These are phyloP conservation scores for Colletotrichum trifolii DNA, from an alignment of 2,329 filamentous ascomycete species.

Conservation along the genomic window DNA sequence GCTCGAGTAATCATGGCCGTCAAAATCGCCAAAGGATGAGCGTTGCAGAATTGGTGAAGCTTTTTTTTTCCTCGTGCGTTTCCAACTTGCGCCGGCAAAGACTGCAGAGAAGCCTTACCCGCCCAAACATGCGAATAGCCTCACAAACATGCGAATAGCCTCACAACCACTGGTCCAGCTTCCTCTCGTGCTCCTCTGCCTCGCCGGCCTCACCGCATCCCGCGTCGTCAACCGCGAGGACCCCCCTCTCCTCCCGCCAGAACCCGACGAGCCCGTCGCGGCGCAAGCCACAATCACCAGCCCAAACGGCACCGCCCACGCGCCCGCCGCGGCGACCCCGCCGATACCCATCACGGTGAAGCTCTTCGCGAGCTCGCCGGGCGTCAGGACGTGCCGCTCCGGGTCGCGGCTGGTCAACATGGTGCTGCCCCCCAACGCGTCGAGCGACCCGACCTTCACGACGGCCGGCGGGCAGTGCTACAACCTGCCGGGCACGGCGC, in stretches of 20 bases:
- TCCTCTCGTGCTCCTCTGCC: slow-evolving; percentile 5
- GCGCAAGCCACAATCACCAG: slow-evolving; percentile 19
- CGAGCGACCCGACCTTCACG: slow-evolving; percentile 19
- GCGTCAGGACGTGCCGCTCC: slow-evolving; percentile 29
- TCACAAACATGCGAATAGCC: slow-evolving; percentile 23
- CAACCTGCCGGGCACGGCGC: slow-evolving; percentile 22
- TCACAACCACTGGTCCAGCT: slow-evolving; percentile 6
- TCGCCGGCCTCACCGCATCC: slow-evolving; percentile 22
- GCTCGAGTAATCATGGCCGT: not conserved
- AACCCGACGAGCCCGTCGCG: slow-evolving; percentile 14
- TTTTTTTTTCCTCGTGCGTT: too few species aligned
- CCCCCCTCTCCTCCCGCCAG: slow-evolving; percentile 5
- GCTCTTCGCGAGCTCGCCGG: slow-evolving; percentile 29
- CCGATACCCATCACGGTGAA: slow-evolving; percentile 27
- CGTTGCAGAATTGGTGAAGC: not conserved
- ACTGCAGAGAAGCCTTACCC: not conserved
- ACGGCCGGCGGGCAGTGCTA: slow-evolving; percentile 28
- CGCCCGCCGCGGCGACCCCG: not conserved
- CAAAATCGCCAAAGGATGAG: not conserved
- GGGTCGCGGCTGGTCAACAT: slow-evolving; percentile 19
- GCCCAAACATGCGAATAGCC: not conserved
- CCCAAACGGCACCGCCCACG: not conserved
- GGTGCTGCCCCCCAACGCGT: slow-evolving; percentile 20
- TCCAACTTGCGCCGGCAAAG: too few species aligned
- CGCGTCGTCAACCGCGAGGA: slow-evolving; percentile 28